phyloP scores from a whole-genome alignment of 2,329 filamentous ascomycete genomes.

The Rutstroemia sp. region DNA sequence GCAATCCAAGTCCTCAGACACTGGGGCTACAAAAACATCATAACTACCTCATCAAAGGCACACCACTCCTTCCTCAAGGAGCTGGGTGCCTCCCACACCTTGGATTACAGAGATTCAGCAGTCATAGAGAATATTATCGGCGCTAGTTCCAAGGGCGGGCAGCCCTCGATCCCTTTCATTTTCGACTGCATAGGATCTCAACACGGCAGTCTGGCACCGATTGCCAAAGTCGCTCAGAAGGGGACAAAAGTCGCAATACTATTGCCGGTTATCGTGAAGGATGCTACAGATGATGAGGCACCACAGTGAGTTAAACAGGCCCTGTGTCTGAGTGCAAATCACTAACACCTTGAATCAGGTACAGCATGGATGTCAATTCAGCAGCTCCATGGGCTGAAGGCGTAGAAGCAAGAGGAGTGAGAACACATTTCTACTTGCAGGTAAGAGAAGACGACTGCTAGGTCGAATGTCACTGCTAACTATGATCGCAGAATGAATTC shows the following conservation, averaged over 20 bases:
- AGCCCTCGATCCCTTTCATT: constrained; percentile 35
- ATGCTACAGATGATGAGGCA: constrained; percentile 39
- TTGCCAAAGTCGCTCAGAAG: constrained; percentile 42
- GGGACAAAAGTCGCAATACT: constrained; percentile 50
- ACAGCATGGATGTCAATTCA: constrained; percentile 44
- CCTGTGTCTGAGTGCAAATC: not conserved
- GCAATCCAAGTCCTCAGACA: constrained; percentile 38
- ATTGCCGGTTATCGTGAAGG: constrained; percentile 50
- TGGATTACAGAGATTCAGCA: constrained; percentile 28
- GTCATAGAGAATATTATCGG: constrained; percentile 20
- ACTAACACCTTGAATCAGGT: not conserved
- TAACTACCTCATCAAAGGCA: constrained; percentile 23
- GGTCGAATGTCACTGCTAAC: not conserved
- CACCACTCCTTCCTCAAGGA: constrained; percentile 28
- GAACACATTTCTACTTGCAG: constrained; percentile 46
- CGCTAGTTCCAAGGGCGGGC: constrained; percentile 2
- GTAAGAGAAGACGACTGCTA: constrained; percentile 29
- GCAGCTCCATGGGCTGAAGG: constrained; percentile 43
- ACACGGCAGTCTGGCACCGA: constrained; percentile 38
- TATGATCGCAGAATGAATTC: constrained; percentile 41
- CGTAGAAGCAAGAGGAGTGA: constrained; percentile 44
- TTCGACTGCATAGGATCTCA: constrained; percentile 49
- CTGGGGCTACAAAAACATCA: constrained; percentile 45
- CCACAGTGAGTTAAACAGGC: constrained; percentile 35
- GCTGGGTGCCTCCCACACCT: constrained; percentile 8